These are phyloP conservation scores for Sisymbrium altissimum DNA, from an alignment of 345 rosid species.

Conservation along the genomic window DNA sequence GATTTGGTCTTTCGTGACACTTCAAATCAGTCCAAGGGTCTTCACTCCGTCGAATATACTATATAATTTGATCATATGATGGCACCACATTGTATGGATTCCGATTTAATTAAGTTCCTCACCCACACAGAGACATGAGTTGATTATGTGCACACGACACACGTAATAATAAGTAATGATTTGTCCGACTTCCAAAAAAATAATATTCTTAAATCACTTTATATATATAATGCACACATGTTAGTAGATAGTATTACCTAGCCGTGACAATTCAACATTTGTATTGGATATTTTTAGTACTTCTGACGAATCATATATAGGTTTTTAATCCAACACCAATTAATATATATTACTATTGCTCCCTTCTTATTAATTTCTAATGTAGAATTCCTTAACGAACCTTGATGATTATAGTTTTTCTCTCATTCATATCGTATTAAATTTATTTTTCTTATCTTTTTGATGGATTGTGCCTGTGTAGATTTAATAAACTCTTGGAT, in stretches of 20 bases:
- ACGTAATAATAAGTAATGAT: conserved; percentile 24
- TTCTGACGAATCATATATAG: background rate
- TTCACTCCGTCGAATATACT: background rate
- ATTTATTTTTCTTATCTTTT: background rate
- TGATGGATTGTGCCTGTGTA: background rate
- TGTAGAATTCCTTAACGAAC: background rate
- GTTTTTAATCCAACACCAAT: background rate
- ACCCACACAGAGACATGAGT: conserved; percentile 18
- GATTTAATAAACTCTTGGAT: background rate
- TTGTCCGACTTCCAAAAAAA: conserved; percentile 1
- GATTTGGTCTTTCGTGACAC: background rate
- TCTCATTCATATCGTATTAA: background rate
- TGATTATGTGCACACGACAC: conserved; percentile 18
- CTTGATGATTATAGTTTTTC: background rate
- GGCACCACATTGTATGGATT: conserved; percentile 19
- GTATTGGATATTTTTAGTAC: background rate
- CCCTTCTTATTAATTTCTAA: background rate
- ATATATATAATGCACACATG: background rate
- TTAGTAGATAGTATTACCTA: background rate
- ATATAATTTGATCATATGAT: conserved; percentile 19
- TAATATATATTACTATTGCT: background rate
- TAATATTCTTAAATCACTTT: background rate
- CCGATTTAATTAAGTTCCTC: conserved; percentile 18
- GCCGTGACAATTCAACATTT: background rate
- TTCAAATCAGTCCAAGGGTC: background rate